Conservation (phyloP, 1,284 basidiomycete species). For the Earliella scabrosa region DNA sequence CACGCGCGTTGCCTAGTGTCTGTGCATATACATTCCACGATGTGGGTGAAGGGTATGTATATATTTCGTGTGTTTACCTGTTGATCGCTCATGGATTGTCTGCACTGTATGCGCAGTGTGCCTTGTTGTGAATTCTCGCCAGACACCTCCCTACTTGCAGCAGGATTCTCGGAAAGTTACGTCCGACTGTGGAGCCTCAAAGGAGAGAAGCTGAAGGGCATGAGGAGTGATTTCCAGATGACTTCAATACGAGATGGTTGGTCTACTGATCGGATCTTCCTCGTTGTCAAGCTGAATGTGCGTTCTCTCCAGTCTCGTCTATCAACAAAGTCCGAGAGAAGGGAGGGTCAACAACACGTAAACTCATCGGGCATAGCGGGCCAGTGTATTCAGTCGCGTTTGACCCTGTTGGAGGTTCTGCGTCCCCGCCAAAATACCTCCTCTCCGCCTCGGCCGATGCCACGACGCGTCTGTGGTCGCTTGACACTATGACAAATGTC, state of each 20-base stretch:
- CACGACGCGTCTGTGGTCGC: conserved; percentile 91
- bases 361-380: conserved; percentile 95
- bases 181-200: conserved; percentile 96
- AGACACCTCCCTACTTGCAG: conserved; percentile 94
- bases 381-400: conserved; percentile 96
- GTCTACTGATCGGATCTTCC: conserved; percentile 29
- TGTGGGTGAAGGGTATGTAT: conserved; percentile 82
- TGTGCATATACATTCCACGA: conserved; percentile 95
- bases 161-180: conserved; percentile 96
- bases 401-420: conserved; percentile 89
- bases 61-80: conserved; percentile 1
- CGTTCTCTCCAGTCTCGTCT: conserved; percentile 59
- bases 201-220: conserved; percentile 84
- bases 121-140: conserved; percentile 90
- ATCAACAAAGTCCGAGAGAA: conserved; percentile 76
- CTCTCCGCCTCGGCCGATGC: conserved; percentile 95
- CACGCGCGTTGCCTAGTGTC: conserved; percentile 83
- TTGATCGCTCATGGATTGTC: too few species aligned
- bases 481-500: conserved; percentile 93
- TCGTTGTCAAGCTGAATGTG: conserved; percentile 9
- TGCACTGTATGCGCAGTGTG: conserved; percentile 50
- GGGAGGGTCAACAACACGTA: conserved; percentile 82
- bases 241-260: conserved; percentile 72
- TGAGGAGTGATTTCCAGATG: conserved; percentile 76
- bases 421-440: conserved; percentile 84